These are phyloP conservation scores for Populus davidiana DNA, from an alignment of 345 rosid genomes.

Conservation along the genomic window DNA sequence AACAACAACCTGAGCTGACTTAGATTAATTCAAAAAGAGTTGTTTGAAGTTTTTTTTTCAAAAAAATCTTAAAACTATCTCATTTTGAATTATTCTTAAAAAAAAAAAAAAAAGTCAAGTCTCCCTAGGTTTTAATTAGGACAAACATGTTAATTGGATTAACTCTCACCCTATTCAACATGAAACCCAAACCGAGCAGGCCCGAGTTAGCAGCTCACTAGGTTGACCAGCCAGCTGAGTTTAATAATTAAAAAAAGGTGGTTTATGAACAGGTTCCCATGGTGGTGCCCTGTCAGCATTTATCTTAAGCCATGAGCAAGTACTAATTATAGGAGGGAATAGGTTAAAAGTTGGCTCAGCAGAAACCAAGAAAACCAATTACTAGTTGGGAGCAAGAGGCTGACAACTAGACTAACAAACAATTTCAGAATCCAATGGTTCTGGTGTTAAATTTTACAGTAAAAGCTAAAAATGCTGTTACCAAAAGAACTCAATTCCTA, in stretches of 20 bases:
- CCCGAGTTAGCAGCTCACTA: too few relatives aligned
- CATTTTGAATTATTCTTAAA: too few relatives aligned
- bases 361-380: not conserved
- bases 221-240: too few relatives aligned
- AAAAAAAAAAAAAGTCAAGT: too few relatives aligned
- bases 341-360: not conserved
- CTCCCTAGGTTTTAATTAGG: too few relatives aligned
- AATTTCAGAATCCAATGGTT: not conserved
- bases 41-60: too few relatives aligned
- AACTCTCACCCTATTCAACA: too few relatives aligned
- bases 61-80: too few relatives aligned
- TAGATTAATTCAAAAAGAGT: accelerated
- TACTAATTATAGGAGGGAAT: slow-evolving; percentile 1
- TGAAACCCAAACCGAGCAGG: too few relatives aligned
- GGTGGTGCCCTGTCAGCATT: not conserved
- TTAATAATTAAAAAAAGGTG: too few relatives aligned
- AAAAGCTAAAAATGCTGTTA: not conserved
- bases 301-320: not conserved
- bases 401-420: not conserved
- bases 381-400: not conserved
- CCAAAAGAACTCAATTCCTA: not conserved
- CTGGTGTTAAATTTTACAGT: not conserved
- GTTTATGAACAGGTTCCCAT: not conserved
- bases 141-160: too few relatives aligned
- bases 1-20: too few relatives aligned